Percentiles rank a stretch among this genome's conserved stretches.
Evolutionary conservation across 306 rosid species (phyloP).

Genomic region (Cucumis sativus): Cucumber_9930_V3 NC_026658.2:25158001-25158500

Average conservation of each 20-base stretch:
- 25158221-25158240: neutral
- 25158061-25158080: too few relatives aligned
- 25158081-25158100: too few relatives aligned
- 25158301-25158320: too few relatives aligned
- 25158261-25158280: neutral
- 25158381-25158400: neutral
- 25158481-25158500: neutral
- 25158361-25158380: neutral
- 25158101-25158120: too few relatives aligned
- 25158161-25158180: too few relatives aligned
- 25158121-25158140: too few relatives aligned
- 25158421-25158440: neutral
- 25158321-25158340: too few relatives aligned
- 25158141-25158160: neutral
- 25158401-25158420: neutral
- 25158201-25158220: neutral
- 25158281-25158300: neutral
- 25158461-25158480: neutral
- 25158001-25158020: too few relatives aligned
- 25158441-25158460: neutral
- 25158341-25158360: neutral
- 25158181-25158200: too few relatives aligned
- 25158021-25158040: too few relatives aligned
- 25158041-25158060: too few relatives aligned
- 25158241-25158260: neutral